Base-by-base conservation (phyloP, 2,329 filamentous ascomycete genomes). In the Graphilbum sp. region DNA sequence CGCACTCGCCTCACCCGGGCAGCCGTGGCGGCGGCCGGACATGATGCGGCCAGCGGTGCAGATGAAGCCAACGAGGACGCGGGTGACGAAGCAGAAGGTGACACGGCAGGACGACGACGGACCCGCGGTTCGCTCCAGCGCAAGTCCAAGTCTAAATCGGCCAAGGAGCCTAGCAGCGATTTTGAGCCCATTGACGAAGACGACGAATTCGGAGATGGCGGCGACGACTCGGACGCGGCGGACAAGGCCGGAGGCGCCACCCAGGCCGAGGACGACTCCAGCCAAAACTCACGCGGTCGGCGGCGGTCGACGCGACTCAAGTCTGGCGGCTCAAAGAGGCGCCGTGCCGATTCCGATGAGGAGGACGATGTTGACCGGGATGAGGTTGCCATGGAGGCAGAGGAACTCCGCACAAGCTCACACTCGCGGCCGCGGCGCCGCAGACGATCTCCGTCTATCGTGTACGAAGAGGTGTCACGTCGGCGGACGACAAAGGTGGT, bases 321-420 rank as follows among this genome's bases (percentile, higher is more conserved):
- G 31, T 56, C 63, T 34, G 62, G 62, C 8, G 62, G 62, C 8
- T 59, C 61, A 34, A 64, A 62, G 41, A 62, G 54, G 42, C 63
- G 64, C 31, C 63, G 61, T 25, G 59, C 58, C 12, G 57, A 67
- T 32, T 75, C 72, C 1, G 75, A 65, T 45, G 76, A 65, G 48
- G 72, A 63, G 57, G 64, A 61, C 43, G 66, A 68, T 32, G 62
- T 78, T 16, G 73, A 80, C 46, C 57, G 68, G 36, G 69, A 79
- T 41, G 76, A 81, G 49, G 55, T 80, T 37, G 72, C 71, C 6
- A 73, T 78, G 53, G 76, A 81, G 51, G 64, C 75, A 13, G 64
- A 73, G 44, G 74, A 80, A 41, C 61, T 80, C 34, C 62, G 65
- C 35, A 59, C 69, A 46, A 66, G 64, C 40, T 72, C 70, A 7